Conservation (phyloP, 2,329 filamentous ascomycete species). For the Colletotrichum limetticola region DNA sequence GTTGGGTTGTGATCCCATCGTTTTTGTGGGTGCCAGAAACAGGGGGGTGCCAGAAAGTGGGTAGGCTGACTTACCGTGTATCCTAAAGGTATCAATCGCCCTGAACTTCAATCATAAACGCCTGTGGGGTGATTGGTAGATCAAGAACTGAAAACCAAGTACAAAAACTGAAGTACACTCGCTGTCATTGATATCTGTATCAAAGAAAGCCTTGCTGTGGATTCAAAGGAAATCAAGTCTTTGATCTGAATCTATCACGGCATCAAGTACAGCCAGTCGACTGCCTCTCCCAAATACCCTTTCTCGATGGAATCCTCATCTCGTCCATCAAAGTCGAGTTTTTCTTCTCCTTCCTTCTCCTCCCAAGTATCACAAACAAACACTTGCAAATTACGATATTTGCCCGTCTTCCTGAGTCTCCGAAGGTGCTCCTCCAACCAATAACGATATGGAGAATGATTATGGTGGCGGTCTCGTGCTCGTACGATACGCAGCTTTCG, state of each 20-base stretch:
- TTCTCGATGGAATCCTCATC: background rate
- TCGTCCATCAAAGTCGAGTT: background rate
- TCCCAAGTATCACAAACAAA: background rate
- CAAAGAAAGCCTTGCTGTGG: no score
- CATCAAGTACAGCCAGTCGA: background rate
- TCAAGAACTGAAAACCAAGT: no score
- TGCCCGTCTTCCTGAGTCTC: background rate
- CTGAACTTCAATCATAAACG: no score
- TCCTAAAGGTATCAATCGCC: no score
- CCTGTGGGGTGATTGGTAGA: no score
- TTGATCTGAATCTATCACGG: background rate
- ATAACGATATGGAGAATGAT: background rate
- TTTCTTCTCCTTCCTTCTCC: background rate
- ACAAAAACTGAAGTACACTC: no score
- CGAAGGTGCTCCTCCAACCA: background rate
- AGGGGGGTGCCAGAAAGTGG: no score
- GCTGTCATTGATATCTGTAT: no score
- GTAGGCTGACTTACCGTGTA: no score
- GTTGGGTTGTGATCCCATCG: no score
- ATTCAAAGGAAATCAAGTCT: no score
- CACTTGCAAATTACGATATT: background rate
- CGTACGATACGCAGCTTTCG: background rate
- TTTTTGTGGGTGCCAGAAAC: no score
- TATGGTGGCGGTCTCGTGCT: background rate
- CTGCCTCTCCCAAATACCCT: background rate